A percentile compares a stretch with the other conserved stretches of the same genome.
These are phyloP conservation scores for Casuarina equisetifolia DNA, from an alignment of 306 rosid species.

Conservation along the genomic window DNA sequence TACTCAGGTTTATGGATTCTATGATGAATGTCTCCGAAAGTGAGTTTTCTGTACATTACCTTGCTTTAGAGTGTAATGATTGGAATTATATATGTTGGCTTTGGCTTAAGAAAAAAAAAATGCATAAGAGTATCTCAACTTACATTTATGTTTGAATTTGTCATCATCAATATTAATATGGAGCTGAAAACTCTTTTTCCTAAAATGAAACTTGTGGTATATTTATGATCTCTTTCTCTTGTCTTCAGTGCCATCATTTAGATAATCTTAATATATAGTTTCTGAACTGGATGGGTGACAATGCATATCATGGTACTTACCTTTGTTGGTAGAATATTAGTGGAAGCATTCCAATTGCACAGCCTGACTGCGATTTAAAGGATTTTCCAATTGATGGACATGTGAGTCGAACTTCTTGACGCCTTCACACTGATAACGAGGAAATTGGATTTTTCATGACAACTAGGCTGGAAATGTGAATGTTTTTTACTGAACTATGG, in stretches of 20 bases:
- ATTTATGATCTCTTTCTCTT: background rate
- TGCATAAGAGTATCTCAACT: background rate
- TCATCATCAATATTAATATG: background rate
- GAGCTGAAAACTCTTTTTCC: background rate
- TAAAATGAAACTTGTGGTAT: background rate
- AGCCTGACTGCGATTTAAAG: background rate
- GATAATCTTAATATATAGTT: background rate
- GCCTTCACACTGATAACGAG: background rate
- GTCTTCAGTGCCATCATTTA: background rate
- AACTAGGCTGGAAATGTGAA: background rate
- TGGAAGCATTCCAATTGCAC: background rate
- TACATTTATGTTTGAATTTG: conserved; percentile 8
- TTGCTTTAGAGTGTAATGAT: conserved; percentile 26
- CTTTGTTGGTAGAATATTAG: background rate
- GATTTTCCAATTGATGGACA: conserved; percentile 11
- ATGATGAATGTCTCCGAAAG: conserved; percentile 93
- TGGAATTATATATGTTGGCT: conserved; percentile 10
- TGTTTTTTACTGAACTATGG: background rate
- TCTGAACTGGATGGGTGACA: background rate
- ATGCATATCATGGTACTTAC: background rate
- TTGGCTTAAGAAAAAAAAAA: background rate
- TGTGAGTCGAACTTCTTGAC: conserved; percentile 6
- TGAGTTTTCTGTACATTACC: conserved; percentile 50
- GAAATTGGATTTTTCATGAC: background rate
- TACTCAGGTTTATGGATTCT: conserved; percentile 94